Evolutionary conservation across 768 basidiomycete genomes (phyloP), one percentile per base, ranked within the genome.

Genomic region (Leccinum aurantiacum): DNA sequence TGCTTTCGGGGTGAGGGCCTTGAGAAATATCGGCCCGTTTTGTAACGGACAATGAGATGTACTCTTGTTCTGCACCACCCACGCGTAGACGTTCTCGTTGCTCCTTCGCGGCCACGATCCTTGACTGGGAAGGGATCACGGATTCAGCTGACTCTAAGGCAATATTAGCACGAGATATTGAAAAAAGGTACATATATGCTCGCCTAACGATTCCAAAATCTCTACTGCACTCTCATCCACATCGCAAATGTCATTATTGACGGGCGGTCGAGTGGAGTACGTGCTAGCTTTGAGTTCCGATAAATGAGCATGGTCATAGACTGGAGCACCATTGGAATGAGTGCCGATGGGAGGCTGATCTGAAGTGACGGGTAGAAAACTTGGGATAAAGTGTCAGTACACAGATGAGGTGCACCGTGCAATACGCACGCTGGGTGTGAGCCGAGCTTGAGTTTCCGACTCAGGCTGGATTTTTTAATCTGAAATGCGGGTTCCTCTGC

Each of bases 1-100:
- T 83, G 69, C 91, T 93, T 65, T 88, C 89, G 7, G 92, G 93
- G 77, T 93, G 91, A 7, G 92, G 92, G 0, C 91, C 91, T 64
- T 83, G 79, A 9, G 80, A 71, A 37, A 76, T 73, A 37, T 88
- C 83, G 19, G 75, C 75, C 50, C 78, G 79, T 60, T 80, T 84
- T 0, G 84, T 77, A 4, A 94, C 81, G 19, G 89, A 85, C 15
- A 95, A 73, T 0, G 93, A 91, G 24, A 95, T 90, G 63, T 82
- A 95, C 31, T 93, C 92, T 46, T 90, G 87, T 56, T 74, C 70
- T 75, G 74, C 73, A 31, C 77, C 78, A 3, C 76, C 77, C 31
- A 79, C 78, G 17, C 89, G 83, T 17, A 91, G 64, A 27, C 85
- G 84, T 60, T 90, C 88, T 44, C 93, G 82, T 60, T 84, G 86